These are phyloP conservation scores for Westerdykella aurantiaca DNA, from an alignment of 2,329 filamentous ascomycete species.

Conservation along the genomic window DNA sequence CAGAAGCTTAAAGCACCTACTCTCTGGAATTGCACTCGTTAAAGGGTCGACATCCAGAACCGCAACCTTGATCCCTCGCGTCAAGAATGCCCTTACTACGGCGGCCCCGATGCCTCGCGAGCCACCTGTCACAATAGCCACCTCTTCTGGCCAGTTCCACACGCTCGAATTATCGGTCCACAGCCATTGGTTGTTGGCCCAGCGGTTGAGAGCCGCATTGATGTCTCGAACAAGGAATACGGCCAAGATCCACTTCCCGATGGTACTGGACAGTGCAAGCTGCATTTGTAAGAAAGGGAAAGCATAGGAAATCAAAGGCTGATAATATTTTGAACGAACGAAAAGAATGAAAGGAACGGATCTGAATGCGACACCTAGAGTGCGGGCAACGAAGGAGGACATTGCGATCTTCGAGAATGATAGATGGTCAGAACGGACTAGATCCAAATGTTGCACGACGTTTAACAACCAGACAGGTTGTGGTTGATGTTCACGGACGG, in stretches of 20 bases:
- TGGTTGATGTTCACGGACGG: no score
- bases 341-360: no score
- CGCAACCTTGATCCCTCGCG: conserved; percentile 30
- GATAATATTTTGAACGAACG: not conserved
- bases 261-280: conserved; percentile 16
- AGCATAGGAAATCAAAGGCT: conserved; percentile 18
- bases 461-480: no score
- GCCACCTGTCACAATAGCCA: conserved; percentile 36
- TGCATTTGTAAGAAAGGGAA: conserved; percentile 21
- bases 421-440: no score
- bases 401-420: no score
- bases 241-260: conserved; percentile 24
- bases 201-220: conserved; percentile 25
- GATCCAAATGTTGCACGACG: no score
- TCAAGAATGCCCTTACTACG: conserved; percentile 27
- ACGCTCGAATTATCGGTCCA: conserved; percentile 23
- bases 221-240: conserved; percentile 18
- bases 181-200: conserved; percentile 38
- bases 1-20: conserved; percentile 12
- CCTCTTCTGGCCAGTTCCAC: conserved; percentile 30
- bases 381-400: no score
- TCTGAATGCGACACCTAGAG: no score
- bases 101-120: conserved; percentile 32
- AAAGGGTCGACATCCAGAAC: conserved; percentile 32
- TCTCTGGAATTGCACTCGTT: conserved; percentile 20